Base-by-base conservation (phyloP, 352 stramenopile species). In the Phytopythium mirpurense region DNA sequence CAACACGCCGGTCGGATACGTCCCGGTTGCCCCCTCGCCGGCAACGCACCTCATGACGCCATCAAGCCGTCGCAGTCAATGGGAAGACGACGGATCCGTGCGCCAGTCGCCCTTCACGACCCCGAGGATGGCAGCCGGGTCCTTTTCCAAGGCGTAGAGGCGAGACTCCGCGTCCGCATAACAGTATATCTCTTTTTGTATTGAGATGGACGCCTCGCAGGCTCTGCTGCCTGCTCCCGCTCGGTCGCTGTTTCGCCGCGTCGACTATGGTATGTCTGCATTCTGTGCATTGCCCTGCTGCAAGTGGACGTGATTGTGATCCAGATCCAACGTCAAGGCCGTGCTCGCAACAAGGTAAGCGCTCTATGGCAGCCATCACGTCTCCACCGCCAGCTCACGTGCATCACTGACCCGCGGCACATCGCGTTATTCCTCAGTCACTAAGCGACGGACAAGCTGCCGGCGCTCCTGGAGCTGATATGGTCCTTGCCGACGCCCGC, bases 11-110 rank as follows among this genome's bases (percentile, higher is more conserved):
- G 45, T 70, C 10, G 61, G 68, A 4, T 64, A 57, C 37, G 54
- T 43, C 4, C 52, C 61, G 0, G 60, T 72, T 15, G 48, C 62
- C 38, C 63, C 56, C 27, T 79, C 72, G 54, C 72, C 72, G 0
- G 57, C 58, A 40, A 65, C 63, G 23, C 19, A 21, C n/a, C 51
- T 78, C 49, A 59, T 76, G 18, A 81, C 68, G 19, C 72, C 68
- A 0, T 66, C 62, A 23, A 65, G 59, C 18, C 68, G 66, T 14
- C 59, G 49, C 12, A 60, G 61, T n/a, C 67, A 68, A 31, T 78
- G 68, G 66, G 62, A 65, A 8, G 59, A 68, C 10, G 60, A 61
- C 18, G 54, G 51, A 26, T 67, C 46, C 15, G n/a, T 46, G 19
- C 59, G 54, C n/a, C 65, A 59, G 48, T 38, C 60, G 35, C 43